Evolutionary conservation across 116 monocot species (phyloP).

Genomic region (Papilionanthe hybrid): DNA sequence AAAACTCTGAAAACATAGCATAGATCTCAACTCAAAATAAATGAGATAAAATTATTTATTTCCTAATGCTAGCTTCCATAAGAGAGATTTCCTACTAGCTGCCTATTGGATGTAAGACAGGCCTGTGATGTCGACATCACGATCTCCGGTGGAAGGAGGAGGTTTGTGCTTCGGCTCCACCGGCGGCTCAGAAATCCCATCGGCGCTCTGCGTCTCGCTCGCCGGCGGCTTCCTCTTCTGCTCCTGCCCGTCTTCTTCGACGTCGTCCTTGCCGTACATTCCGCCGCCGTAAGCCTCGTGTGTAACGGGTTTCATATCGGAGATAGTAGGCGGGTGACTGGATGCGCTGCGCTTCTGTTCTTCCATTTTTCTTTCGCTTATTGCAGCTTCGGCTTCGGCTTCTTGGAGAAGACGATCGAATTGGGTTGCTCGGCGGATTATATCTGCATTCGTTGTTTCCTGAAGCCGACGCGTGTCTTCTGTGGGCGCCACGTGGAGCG

Average conservation of each 20-base stretch:
- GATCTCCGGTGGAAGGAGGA: slow-evolving; percentile 73
- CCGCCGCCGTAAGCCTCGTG: slow-evolving; percentile 70
- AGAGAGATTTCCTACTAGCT: too few relatives aligned
- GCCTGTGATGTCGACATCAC: slow-evolving; percentile 76
- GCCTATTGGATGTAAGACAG: slow-evolving; percentile 56
- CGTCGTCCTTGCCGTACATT: slow-evolving; percentile 58
- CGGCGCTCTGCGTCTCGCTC: slow-evolving; percentile 73
- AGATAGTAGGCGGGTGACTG: slow-evolving; percentile 21
- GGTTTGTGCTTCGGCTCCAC: slow-evolving; percentile 44
- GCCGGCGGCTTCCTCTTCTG: slow-evolving; percentile 30
- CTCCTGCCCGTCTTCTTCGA: not conserved
- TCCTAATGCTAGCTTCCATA: too few relatives aligned
- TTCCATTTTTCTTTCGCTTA: not conserved
- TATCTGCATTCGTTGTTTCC: not conserved
- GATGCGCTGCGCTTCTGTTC: not conserved
- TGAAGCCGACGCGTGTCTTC: not conserved
- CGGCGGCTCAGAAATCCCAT: slow-evolving; percentile 34
- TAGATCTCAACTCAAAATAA: too few relatives aligned
- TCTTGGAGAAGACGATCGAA: not conserved
- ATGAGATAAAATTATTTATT: too few relatives aligned
- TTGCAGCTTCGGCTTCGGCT: not conserved
- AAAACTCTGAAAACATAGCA: too few relatives aligned
- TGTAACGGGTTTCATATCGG: slow-evolving; percentile 61
- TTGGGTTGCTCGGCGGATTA: not conserved
- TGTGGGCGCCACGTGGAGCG: not conserved